These are phyloP conservation scores for Exobasidium rhododendri DNA, from an alignment of 1,284 basidiomycete genomes.

Conservation along the genomic window DNA sequence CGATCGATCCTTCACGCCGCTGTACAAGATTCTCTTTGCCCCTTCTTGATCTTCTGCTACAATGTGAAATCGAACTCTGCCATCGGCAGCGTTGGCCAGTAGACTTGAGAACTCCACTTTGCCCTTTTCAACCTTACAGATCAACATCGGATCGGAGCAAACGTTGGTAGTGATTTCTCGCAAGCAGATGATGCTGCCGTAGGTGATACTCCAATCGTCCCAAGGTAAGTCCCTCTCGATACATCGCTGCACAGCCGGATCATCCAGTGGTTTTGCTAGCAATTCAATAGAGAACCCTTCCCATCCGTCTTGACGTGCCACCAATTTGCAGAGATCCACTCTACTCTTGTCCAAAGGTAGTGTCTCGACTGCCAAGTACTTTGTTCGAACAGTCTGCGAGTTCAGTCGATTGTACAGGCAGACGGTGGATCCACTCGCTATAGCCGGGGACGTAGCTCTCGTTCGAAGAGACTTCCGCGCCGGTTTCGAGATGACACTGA, in stretches of 20 bases:
- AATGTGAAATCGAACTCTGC: conserved; percentile 9
- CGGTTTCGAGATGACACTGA: conserved; percentile 93
- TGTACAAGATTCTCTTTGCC: background rate
- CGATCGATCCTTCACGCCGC: background rate
- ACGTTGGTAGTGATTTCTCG: conserved; percentile 10
- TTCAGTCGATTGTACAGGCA: conserved; percentile 95
- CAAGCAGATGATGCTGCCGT: conserved; percentile 72
- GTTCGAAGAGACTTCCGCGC: conserved; percentile 96
- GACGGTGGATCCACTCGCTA: conserved; percentile 82
- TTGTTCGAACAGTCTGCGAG: conserved; percentile 91
- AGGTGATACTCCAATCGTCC: conserved; percentile 64
- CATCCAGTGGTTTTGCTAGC: conserved; percentile 45
- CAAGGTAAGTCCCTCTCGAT: conserved; percentile 13
- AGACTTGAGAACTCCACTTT: conserved; percentile 11
- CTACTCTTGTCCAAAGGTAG: conserved; percentile 59
- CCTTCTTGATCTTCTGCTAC: background rate
- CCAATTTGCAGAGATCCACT: conserved; percentile 58
- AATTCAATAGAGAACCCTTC: conserved; percentile 84
- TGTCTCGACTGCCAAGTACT: conserved; percentile 83
- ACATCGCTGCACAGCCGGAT: conserved; percentile 22
- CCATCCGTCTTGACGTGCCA: conserved; percentile 81
- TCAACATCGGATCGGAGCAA: conserved; percentile 15
- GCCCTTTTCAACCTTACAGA: conserved; percentile 16
- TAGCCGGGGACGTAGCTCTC: conserved; percentile 84
- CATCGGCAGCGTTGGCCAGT: background rate